Percentiles rank a stretch among this genome's conserved stretches.
Conservation (phyloP, 208 protist genomes). For the Crithidia acanthocephali region DNA sequence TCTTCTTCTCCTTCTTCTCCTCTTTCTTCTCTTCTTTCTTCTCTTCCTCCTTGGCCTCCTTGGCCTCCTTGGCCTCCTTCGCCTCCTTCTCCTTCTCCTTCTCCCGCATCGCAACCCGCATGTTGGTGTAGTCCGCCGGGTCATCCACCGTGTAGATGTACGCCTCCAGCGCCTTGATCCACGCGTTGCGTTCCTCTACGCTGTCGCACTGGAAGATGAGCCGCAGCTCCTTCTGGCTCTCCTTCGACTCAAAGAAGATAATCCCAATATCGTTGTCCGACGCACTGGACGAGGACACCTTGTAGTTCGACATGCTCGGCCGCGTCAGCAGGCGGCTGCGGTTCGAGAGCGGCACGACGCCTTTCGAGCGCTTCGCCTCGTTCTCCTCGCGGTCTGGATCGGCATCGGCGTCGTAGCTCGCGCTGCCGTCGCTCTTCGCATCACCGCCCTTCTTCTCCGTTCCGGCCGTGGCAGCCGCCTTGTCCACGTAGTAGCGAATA, state of each 20-base stretch:
- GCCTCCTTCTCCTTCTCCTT: slow-evolving; percentile 25
- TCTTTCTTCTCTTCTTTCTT: slow-evolving; percentile 19
- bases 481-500: slow-evolving; percentile 44
- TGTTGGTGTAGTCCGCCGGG: slow-evolving; percentile 41
- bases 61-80: slow-evolving; percentile 15
- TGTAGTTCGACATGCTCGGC: slow-evolving; percentile 43
- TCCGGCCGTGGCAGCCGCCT: slow-evolving; percentile 24
- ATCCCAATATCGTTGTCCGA: slow-evolving; percentile 40
- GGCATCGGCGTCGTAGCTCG: slow-evolving; percentile 32
- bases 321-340: slow-evolving; percentile 47
- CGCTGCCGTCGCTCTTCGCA: slow-evolving; percentile 22
- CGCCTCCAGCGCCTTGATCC: slow-evolving; percentile 42
- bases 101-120: not conserved
- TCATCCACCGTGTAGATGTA: slow-evolving; percentile 51
- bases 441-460: slow-evolving; percentile 20
- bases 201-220: slow-evolving; percentile 47
- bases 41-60: slow-evolving; percentile 7
- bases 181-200: slow-evolving; percentile 32
- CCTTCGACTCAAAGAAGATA: slow-evolving; percentile 42
- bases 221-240: slow-evolving; percentile 41
- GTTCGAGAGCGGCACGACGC: slow-evolving; percentile 37
- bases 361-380: slow-evolving; percentile 39
- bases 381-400: slow-evolving; percentile 28
- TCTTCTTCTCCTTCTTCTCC: not conserved
- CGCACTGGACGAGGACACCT: slow-evolving; percentile 28